Evolutionary conservation across 345 rosid genomes (phyloP).

Genomic region (Limnanthes douglasii): DNA sequence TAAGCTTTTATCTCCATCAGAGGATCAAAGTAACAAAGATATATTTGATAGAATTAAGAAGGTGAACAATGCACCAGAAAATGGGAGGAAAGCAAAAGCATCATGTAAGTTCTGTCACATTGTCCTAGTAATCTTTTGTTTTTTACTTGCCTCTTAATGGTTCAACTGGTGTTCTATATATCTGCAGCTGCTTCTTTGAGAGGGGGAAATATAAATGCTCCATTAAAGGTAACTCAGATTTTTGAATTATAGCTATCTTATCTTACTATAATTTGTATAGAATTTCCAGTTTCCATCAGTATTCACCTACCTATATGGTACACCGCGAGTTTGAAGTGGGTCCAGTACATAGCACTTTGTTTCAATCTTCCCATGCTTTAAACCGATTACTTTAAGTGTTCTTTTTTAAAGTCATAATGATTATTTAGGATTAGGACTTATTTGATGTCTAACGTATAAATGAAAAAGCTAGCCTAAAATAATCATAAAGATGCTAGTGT

Average conservation of each 20-base stretch:
- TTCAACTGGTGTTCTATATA: background rate
- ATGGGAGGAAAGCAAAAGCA: slow-evolving; percentile 37
- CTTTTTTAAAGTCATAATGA: no score
- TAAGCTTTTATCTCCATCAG: slow-evolving; percentile 31
- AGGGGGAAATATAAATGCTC: slow-evolving; percentile 22
- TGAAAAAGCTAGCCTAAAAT: no score
- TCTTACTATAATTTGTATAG: slow-evolving; percentile 1
- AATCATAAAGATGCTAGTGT: no score
- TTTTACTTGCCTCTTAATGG: background rate
- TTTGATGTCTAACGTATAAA: no score
- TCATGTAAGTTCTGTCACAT: slow-evolving; percentile 32
- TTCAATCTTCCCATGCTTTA: no score
- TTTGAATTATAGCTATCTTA: slow-evolving; percentile 6
- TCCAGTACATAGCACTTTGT: no score
- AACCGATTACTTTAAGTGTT: no score
- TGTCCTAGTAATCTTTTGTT: slow-evolving; percentile 1
- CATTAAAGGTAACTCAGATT: slow-evolving; percentile 42
- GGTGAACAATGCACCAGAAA: slow-evolving; percentile 43
- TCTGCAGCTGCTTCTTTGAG: slow-evolving; percentile 40
- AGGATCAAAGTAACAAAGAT: slow-evolving; percentile 41
- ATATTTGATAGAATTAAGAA: slow-evolving; percentile 62
- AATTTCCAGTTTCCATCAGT: no score
- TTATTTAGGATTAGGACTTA: no score
- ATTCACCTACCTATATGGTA: no score
- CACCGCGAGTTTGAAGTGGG: no score